Conservation (phyloP, 306 rosid species). For the Inga leiocalycina region DNA sequence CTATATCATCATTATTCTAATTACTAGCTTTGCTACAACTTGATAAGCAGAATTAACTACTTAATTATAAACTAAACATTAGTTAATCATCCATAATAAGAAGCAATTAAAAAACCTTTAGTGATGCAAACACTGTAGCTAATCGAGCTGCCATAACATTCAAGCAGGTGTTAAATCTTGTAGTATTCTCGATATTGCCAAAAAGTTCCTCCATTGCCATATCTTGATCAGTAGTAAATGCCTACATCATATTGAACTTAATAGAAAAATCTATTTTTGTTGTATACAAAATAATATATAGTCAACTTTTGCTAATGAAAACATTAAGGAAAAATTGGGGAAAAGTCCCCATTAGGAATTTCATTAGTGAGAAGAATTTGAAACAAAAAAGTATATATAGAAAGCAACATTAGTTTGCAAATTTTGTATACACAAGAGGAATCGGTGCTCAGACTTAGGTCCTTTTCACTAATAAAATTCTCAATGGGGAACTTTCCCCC, state of each 20-base stretch:
- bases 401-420: no score
- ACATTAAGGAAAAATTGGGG: no score
- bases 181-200: slow-evolving; percentile 60
- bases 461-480: no score
- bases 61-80: slow-evolving; percentile 11
- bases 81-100: slow-evolving; percentile 7
- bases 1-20: background rate
- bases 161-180: slow-evolving; percentile 64
- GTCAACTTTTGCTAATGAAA: slow-evolving; percentile 29
- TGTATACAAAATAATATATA: slow-evolving; percentile 18
- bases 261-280: slow-evolving; percentile 16
- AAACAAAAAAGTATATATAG: no score
- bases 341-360: no score
- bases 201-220: slow-evolving; percentile 75
- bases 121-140: slow-evolving; percentile 92
- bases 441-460: no score
- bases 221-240: slow-evolving; percentile 83
- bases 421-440: no score
- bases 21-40: background rate
- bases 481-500: no score
- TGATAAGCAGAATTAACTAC: background rate
- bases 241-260: slow-evolving; percentile 54
- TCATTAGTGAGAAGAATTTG: no score
- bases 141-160: slow-evolving; percentile 79
- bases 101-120: slow-evolving; percentile 55